Conservation (phyloP, 2,329 filamentous ascomycete genomes). For the Zasmidium citrigriseum region DNA sequence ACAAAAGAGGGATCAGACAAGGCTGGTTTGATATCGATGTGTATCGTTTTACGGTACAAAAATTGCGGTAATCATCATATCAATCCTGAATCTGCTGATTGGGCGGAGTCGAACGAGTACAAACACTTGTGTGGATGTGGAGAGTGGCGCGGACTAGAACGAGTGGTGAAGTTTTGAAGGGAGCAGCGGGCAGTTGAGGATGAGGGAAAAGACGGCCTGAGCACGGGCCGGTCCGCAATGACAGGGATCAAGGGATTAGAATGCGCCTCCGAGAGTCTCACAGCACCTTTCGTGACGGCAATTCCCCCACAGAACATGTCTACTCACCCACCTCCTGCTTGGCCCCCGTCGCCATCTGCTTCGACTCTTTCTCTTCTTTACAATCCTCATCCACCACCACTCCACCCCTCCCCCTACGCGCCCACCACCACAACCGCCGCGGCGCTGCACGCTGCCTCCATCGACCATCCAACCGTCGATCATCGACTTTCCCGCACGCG, state of each 20-base stretch:
- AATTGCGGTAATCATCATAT: neutral
- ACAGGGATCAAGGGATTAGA: neutral
- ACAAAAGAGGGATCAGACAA: neutral
- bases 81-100: neutral
- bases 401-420: conserved; percentile 24
- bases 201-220: neutral
- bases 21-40: neutral
- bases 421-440: conserved; percentile 22
- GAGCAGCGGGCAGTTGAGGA: neutral
- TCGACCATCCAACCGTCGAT: conserved; percentile 50
- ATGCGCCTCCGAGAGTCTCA: neutral
- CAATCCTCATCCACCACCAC: conserved; percentile 24
- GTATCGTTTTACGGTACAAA: conserved; percentile 1
- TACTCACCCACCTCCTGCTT: neutral
- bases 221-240: neutral
- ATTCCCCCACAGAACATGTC: neutral
- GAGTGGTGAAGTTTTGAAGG: neutral
- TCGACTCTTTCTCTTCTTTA: conserved; percentile 7
- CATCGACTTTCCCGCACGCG: conserved; percentile 2
- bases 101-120: conserved; percentile 25
- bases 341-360: no score
- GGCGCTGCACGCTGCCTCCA: conserved; percentile 59
- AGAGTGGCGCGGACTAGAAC: neutral
- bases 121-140: conserved; percentile 20
- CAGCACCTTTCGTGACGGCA: neutral